Evolutionary conservation across 352 stramenopile species (phyloP), one percentile per base, ranked within the genome.

Genomic region (Globisporangium ultimum): DNA sequence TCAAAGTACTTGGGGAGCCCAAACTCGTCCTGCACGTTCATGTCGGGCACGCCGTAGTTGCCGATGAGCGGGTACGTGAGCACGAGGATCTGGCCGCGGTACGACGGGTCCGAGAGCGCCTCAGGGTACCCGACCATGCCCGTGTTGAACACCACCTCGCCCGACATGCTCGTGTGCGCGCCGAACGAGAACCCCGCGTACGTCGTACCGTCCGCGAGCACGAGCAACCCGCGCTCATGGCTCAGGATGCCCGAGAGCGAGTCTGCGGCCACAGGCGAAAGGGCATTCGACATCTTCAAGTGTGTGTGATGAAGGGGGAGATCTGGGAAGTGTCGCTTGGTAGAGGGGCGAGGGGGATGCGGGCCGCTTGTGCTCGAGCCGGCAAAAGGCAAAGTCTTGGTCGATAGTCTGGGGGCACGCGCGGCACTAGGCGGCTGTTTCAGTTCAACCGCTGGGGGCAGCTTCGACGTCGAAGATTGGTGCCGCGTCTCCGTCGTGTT

Each of bases 101-200:
- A 99, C 32, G 84, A 97, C 43, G 96, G 91, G 73, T 99, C 96
- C 13, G 96, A 98, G 48, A 99, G 84, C 20, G 93, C 89, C 69
- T 99, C 96, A 7, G 96, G 94, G 72, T 99, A 99, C 24, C 96
- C 96, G 15, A 98, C 96, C 96, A 99, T 99, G 55, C 93, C 96
- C n/a, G 96, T 99, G 55, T 96, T 98, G 76, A 99, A 99, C 34
- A 99, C 97, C 8, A 98, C 84, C 59, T 91, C 81, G 21, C 81
- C 81, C 8, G 79, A 76, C 68, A 72, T 91, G n/a, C 76, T 88
- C 56, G 82, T 87, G 50, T 88, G 78, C 24, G 86, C 86, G 48
- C 86, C 86, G 53, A 95, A 95, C 53, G 81, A 90, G 58, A 92
- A 78, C 38, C 86, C 86, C 42, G 76, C 68, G 71, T 84, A 92